Percentiles rank a stretch among this genome's conserved stretches.
These are phyloP conservation scores for Scalesia atractyloides DNA, from an alignment of 129 eudicot genomes.

Conservation along the genomic window DNA sequence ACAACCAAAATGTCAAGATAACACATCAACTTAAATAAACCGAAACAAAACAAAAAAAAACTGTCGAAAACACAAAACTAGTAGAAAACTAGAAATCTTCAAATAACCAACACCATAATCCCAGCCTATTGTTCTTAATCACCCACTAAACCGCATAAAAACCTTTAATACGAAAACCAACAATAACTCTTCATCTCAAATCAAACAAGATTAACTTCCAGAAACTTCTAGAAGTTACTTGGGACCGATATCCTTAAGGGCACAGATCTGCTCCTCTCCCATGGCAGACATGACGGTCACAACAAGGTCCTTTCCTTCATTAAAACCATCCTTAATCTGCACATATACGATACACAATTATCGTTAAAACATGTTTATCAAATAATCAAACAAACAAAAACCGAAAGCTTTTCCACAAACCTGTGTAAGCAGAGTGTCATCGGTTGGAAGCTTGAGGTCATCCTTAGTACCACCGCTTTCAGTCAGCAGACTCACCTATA, in stretches of 20 bases:
- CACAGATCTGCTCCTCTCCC: conserved; percentile 87
- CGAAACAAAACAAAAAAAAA: conserved; percentile 6
- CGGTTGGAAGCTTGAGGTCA: conserved; percentile 75
- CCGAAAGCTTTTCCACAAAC: conserved; percentile 28
- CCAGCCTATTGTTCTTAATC: conserved; percentile 19
- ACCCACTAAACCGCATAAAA: conserved; percentile 4
- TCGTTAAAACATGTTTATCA: conserved; percentile 1
- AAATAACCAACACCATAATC: conserved; percentile 19
- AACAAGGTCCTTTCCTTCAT: conserved; percentile 73
- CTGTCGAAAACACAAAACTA: conserved; percentile 29
- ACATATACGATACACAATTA: background rate
- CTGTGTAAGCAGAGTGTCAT: conserved; percentile 62
- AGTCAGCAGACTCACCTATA: conserved; percentile 67
- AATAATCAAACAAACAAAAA: background rate
- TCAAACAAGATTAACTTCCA: background rate
- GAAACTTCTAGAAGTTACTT: conserved; percentile 34
- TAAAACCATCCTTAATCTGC: conserved; percentile 85
- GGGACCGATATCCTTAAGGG: conserved; percentile 78
- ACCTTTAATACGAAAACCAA: conserved; percentile 26
- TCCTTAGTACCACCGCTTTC: conserved; percentile 73
- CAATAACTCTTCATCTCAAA: background rate
- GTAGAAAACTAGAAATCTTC: conserved; percentile 22
- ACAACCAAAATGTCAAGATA: conserved; percentile 11
- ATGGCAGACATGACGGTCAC: conserved; percentile 86
- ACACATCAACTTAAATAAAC: conserved; percentile 9